These are phyloP conservation scores for Xerophyta viscosa DNA, from an alignment of 106 monocot genomes.

Conservation along the genomic window DNA sequence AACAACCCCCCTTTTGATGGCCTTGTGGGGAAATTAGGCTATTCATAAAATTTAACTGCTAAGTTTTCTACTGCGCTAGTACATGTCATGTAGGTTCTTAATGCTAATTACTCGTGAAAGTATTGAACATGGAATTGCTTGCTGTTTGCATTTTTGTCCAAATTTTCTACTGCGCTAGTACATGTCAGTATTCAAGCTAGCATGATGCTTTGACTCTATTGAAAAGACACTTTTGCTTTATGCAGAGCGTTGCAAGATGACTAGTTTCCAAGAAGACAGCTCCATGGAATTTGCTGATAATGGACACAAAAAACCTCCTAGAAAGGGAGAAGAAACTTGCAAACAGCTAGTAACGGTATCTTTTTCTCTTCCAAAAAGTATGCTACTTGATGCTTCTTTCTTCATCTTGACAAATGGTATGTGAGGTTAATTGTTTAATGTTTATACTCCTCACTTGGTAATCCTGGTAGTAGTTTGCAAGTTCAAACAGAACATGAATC, in stretches of 20 bases:
- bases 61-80: too few species aligned
- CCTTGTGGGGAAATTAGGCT: too few species aligned
- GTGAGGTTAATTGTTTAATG: too few species aligned
- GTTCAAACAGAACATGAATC: too few species aligned
- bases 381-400: too few species aligned
- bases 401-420: not conserved
- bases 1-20: too few species aligned
- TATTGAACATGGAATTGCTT: not conserved
- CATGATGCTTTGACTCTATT: not conserved
- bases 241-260: slow-evolving; percentile 47
- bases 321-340: slow-evolving; percentile 47
- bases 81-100: too few species aligned
- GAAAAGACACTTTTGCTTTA: slow-evolving; percentile 1
- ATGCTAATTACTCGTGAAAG: too few species aligned
- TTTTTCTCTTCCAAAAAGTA: slow-evolving; percentile 9
- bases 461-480: too few species aligned
- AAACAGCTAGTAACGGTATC: slow-evolving; percentile 35
- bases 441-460: too few species aligned
- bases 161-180: not conserved
- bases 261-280: slow-evolving; percentile 16
- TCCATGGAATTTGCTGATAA: slow-evolving; percentile 12
- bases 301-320: slow-evolving; percentile 41
- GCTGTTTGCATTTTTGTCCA: not conserved
- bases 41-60: too few species aligned
- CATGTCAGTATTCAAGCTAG: not conserved